Conservation (phyloP, 1,139 yeast species). For the Pichia sp. region DNA sequence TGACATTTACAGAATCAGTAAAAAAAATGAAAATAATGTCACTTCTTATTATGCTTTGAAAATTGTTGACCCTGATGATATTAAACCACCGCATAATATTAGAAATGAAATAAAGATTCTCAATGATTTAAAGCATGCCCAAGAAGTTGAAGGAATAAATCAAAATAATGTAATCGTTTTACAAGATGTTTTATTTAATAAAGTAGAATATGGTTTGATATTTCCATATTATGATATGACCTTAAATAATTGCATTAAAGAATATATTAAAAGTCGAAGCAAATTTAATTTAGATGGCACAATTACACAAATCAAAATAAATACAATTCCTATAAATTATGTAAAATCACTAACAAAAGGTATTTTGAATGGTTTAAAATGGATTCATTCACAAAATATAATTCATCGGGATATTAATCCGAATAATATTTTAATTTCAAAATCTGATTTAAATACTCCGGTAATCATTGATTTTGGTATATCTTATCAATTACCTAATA, state of each 20-base stretch:
- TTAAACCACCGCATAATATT: constrained; percentile 44
- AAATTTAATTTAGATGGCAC: constrained; percentile 21
- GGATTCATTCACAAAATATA: constrained; percentile 51
- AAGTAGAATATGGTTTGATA: constrained; percentile 36
- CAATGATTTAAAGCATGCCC: constrained; percentile 20
- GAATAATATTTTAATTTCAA: constrained; percentile 54
- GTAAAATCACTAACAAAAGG: constrained; percentile 35
- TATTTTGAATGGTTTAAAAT: constrained; percentile 43
- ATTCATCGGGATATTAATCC: constrained; percentile 90
- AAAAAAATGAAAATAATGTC: background rate
- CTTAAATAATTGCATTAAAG: constrained; percentile 31
- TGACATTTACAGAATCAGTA: constrained; percentile 28
- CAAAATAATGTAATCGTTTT: constrained; percentile 28
- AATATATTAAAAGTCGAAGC: constrained; percentile 28
- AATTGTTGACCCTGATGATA: constrained; percentile 40
- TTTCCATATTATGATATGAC: constrained; percentile 36
- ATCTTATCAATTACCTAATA: constrained; percentile 38
- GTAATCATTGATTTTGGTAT: constrained; percentile 78
- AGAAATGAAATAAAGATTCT: constrained; percentile 37
- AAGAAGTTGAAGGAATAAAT: background rate
- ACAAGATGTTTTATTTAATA: constrained; percentile 26
- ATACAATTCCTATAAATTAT: constrained; percentile 26
- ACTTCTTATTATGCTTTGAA: constrained; percentile 34
- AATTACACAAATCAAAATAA: constrained; percentile 16
- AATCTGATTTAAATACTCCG: constrained; percentile 19